Evolutionary conservation across 371 early-diverging fungal genomes (phyloP).

Genomic region (Chytridiales sp.): DNA sequence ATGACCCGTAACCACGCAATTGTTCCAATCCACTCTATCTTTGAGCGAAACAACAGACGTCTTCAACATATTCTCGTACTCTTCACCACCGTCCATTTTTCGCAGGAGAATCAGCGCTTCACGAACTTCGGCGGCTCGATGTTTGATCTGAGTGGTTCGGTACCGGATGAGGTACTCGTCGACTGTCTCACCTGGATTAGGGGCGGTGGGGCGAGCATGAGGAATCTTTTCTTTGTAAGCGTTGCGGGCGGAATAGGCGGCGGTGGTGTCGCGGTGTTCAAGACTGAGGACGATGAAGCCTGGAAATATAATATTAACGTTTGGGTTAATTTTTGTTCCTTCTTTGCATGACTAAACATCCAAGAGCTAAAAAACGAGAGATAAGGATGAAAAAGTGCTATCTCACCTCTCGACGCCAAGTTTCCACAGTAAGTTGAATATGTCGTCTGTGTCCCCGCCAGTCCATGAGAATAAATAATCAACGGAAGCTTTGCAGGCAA

Average conservation of each 20-base stretch:
- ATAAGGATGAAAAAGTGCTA: no score
- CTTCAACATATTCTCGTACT: conserved; percentile 16
- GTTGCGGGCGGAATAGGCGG: conserved; percentile 28
- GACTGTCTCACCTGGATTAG: conserved; percentile 16
- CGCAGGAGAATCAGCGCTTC: conserved; percentile 26
- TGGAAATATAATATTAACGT: no score
- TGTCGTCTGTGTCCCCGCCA: conserved; percentile 24
- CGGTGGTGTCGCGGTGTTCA: conserved; percentile 58
- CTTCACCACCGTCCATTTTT: conserved; percentile 17
- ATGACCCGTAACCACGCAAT: conserved; percentile 55
- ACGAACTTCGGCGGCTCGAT: conserved; percentile 44
- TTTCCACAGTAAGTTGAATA: conserved; percentile 52
- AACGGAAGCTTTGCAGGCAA: conserved; percentile 5
- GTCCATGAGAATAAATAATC: conserved; percentile 20
- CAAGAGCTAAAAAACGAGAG: no score
- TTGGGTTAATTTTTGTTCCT: no score
- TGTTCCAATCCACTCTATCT: conserved; percentile 42
- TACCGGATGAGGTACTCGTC: conserved; percentile 24
- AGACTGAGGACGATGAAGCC: conserved; percentile 55
- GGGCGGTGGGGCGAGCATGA: conserved; percentile 12
- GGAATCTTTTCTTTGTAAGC: conserved; percentile 17
- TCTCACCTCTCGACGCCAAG: conserved; percentile 53
- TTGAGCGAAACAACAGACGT: neutral
- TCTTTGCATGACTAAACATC: no score
- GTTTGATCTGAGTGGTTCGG: conserved; percentile 43